phyloP scores from a whole-genome alignment of 768 basidiomycete species.

The Trametes cubensis region DNA sequence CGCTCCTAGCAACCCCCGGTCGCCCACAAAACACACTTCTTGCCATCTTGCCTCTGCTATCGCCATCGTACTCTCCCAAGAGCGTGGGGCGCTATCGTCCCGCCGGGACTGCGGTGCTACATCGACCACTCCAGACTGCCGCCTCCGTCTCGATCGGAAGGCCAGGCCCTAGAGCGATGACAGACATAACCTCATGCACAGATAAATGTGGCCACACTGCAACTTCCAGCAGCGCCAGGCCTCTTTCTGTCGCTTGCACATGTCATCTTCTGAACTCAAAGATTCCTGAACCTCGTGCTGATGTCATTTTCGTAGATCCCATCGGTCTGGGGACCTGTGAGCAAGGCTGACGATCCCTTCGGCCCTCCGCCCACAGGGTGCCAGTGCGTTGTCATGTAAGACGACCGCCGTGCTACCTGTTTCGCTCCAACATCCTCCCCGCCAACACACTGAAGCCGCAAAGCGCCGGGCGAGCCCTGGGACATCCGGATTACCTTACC shows the following conservation, averaged over 20 bases:
- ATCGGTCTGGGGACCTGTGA: constrained; percentile 96
- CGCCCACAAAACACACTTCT: no score
- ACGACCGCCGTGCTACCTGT: background rate
- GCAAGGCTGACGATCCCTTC: constrained; percentile 87
- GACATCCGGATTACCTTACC: constrained; percentile 2
- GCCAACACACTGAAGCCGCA: background rate
- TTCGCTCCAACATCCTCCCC: background rate
- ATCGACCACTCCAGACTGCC: background rate
- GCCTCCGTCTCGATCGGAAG: background rate
- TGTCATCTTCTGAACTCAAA: background rate
- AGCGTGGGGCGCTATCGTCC: background rate
- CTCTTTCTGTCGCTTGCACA: no score
- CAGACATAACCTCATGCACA: background rate
- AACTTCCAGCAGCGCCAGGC: no score
- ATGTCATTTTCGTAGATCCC: constrained; percentile 63
- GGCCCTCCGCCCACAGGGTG: constrained; percentile 57
- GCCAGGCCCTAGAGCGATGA: background rate
- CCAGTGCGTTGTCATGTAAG: constrained; percentile 34
- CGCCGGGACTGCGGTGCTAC: background rate
- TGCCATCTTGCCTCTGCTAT: no score
- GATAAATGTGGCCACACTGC: background rate
- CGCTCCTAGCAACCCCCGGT: no score
- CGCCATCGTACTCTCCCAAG: no score
- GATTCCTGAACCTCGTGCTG: constrained; percentile 1
- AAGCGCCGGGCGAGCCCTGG: background rate